Evolutionary conservation across 225 moss, liverwort and hornwort species (phyloP).

Genomic region (Asterella californica): DNA sequence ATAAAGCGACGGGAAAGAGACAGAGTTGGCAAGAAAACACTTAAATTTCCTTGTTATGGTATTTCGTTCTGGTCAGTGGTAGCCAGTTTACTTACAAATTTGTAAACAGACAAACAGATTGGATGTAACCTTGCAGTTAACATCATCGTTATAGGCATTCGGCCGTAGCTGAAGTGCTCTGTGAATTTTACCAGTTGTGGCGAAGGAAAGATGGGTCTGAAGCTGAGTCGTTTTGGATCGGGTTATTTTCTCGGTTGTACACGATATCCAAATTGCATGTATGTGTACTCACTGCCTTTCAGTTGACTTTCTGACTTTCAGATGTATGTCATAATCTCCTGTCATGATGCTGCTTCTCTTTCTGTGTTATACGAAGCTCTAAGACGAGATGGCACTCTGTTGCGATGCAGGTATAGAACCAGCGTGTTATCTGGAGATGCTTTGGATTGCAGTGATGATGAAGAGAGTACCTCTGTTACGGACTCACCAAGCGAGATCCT

Average conservation of each 20-base stretch:
- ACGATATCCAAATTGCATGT: conserved; percentile 82
- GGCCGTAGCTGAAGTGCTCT: background rate
- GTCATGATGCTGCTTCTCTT: background rate
- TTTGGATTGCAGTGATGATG: conserved; percentile 60
- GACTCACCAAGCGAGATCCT: conserved; percentile 48
- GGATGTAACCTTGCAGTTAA: background rate
- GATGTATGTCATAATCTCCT: background rate
- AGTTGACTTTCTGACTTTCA: background rate
- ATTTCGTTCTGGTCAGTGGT: no score
- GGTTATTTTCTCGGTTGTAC: conserved; percentile 96
- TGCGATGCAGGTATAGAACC: conserved; percentile 65
- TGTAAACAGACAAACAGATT: no score
- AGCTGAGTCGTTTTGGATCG: conserved; percentile 85
- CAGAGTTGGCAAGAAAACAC: no score
- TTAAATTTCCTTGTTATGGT: no score
- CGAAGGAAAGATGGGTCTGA: conserved; percentile 78
- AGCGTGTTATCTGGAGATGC: conserved; percentile 56
- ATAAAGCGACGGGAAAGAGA: no score
- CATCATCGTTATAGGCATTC: background rate
- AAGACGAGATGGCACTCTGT: background rate
- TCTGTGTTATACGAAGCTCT: background rate
- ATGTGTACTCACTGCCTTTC: conserved; percentile 24
- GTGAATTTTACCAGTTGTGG: conserved; percentile 57
- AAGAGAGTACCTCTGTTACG: conserved; percentile 30
- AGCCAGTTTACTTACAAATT: no score